A percentile compares a stretch with the other conserved stretches of the same genome.
These are phyloP conservation scores for Elsinoe perseae DNA, from an alignment of 2,329 filamentous ascomycete genomes.

Conservation along the genomic window DNA sequence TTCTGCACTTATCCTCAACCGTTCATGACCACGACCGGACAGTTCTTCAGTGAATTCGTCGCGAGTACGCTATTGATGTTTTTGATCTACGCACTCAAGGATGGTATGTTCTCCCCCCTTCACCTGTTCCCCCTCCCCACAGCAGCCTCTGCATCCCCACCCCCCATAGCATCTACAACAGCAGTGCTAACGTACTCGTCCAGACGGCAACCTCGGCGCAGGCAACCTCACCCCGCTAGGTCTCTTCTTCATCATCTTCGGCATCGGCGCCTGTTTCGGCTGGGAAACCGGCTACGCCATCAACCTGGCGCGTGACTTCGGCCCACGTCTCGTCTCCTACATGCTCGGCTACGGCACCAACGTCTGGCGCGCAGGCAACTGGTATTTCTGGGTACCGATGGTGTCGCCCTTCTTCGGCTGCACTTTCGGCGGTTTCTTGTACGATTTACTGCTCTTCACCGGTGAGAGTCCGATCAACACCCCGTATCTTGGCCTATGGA, in stretches of 20 bases:
- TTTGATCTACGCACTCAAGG: conserved; percentile 60
- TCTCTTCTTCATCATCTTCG: conserved; percentile 60
- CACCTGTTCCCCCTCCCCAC: no score
- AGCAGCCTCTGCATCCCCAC: background rate
- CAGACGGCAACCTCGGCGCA: conserved; percentile 26
- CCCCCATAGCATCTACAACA: background rate
- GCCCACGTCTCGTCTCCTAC: conserved; percentile 59
- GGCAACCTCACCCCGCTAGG: conserved; percentile 48
- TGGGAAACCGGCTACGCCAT: conserved; percentile 63
- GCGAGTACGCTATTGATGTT: conserved; percentile 61
- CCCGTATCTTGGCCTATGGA: conserved; percentile 37
- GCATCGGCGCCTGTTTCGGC: conserved; percentile 59
- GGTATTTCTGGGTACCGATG: conserved; percentile 52
- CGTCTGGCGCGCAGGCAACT: conserved; percentile 55
- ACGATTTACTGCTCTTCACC: conserved; percentile 60
- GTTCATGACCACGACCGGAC: conserved; percentile 57
- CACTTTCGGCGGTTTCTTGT: conserved; percentile 56
- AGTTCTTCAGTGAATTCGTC: conserved; percentile 65
- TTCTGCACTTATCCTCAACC: conserved; percentile 61
- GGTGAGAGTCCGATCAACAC: conserved; percentile 55
- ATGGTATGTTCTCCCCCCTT: conserved; percentile 32
- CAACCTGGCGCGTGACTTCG: conserved; percentile 63
- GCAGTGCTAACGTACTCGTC: conserved; percentile 23
- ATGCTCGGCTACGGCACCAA: conserved; percentile 54
- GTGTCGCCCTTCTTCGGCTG: conserved; percentile 57